Percentiles rank a stretch among this genome's conserved stretches.
Evolutionary conservation across 805 yeast genomes (phyloP).

Genomic region (Ascoidea asiatica): DNA sequence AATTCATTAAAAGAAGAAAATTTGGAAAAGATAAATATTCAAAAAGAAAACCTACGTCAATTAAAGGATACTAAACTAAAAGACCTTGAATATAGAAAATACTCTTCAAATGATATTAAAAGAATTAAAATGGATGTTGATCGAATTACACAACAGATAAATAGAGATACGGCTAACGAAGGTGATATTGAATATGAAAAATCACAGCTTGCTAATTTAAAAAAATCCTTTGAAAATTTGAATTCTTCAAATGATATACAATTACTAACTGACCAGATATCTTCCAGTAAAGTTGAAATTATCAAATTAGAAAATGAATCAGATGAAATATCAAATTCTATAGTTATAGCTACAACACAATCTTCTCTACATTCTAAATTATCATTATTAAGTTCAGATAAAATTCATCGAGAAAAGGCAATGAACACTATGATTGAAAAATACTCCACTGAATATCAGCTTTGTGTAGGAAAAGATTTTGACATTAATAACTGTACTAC

Average conservation of each 20-base stretch:
- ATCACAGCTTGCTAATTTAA: conserved; percentile 25
- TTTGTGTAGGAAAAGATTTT: conserved; percentile 9
- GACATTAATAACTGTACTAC: conserved; percentile 10
- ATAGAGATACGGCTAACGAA: conserved; percentile 26
- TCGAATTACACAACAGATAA: conserved; percentile 24
- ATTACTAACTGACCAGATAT: conserved; percentile 21
- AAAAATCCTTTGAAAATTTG: conserved; percentile 19
- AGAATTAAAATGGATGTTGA: conserved; percentile 22
- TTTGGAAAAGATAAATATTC: conserved; percentile 7
- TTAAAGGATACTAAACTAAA: conserved; percentile 22
- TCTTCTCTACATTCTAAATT: conserved; percentile 46
- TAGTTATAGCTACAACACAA: conserved; percentile 39
- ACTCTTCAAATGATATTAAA: conserved; percentile 26
- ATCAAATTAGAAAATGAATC: conserved; percentile 25
- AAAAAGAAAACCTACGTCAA: conserved; percentile 9
- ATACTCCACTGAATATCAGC: conserved; percentile 14
- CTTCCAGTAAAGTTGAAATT: conserved; percentile 23
- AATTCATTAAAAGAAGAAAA: conserved; percentile 6
- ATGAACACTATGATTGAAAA: conserved; percentile 17
- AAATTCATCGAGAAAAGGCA: conserved; percentile 18
- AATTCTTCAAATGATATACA: conserved; percentile 18
- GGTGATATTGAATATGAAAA: conserved; percentile 33
- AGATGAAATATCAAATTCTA: conserved; percentile 38
- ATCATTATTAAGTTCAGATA: conserved; percentile 28
- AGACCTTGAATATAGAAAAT: conserved; percentile 29